Conservation (phyloP, 2,329 filamentous ascomycete genomes). For the Venturia nashicola region DNA sequence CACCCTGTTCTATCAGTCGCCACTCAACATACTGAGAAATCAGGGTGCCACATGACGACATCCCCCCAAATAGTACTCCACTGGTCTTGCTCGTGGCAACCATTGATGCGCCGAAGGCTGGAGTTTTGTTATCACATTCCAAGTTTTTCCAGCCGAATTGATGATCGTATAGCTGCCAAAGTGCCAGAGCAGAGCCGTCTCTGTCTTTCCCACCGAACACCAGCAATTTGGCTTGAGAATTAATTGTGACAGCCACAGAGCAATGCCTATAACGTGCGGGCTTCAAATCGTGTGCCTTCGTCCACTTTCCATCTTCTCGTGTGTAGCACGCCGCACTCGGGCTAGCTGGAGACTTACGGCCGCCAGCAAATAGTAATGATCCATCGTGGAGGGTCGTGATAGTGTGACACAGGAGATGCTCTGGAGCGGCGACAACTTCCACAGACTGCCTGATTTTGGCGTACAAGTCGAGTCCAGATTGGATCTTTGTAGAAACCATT, state of each 20-base stretch:
- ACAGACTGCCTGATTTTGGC: background rate
- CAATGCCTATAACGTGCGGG: conserved; percentile 65
- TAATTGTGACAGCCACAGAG: conserved; percentile 35
- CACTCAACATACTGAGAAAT: background rate
- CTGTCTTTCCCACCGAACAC: conserved; percentile 34
- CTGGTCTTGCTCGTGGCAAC: conserved; percentile 28
- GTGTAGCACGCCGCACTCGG: conserved; percentile 68
- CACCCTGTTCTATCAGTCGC: background rate
- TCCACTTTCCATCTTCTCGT: conserved; percentile 50
- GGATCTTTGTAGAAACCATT: conserved; percentile 35
- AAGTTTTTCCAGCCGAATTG: conserved; percentile 37
- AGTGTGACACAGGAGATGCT: conserved; percentile 57
- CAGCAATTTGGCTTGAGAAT: conserved; percentile 27
- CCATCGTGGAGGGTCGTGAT: conserved; percentile 50
- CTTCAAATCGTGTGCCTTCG: conserved; percentile 52
- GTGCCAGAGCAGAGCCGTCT: conserved; percentile 28
- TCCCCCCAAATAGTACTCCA: conserved; percentile 63
- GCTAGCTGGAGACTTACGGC: conserved; percentile 59
- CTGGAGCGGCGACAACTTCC: conserved; percentile 20
- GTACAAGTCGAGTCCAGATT: conserved; percentile 35
- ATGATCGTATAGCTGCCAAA: conserved; percentile 33
- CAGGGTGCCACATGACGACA: conserved; percentile 28
- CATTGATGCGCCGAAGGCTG: conserved; percentile 42
- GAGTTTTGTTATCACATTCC: conserved; percentile 24
- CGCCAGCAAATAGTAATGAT: conserved; percentile 60